Evolutionary conservation across 768 basidiomycete species (phyloP).

Genomic region (Macrolepiota albuminosa): DNA sequence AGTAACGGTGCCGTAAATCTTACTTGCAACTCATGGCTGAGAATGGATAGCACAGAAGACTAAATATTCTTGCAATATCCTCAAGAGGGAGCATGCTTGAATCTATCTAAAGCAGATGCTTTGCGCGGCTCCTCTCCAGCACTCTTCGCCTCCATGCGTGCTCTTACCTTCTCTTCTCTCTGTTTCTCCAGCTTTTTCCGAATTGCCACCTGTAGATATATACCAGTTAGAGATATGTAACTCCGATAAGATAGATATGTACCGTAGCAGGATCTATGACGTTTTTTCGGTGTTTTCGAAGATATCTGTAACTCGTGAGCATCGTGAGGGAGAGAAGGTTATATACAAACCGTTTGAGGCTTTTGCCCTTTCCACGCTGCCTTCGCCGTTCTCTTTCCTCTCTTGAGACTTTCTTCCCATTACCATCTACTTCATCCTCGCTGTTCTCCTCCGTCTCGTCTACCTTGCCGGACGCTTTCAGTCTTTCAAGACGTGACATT

Average conservation of each 20-base stretch:
- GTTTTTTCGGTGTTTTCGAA: constrained; percentile 92
- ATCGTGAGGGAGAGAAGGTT: not conserved
- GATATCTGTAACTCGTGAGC: constrained; percentile 34
- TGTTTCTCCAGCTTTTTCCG: constrained; percentile 64
- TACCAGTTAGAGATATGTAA: not conserved
- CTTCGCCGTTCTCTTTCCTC: constrained; percentile 75
- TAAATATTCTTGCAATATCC: not conserved
- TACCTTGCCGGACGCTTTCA: constrained; percentile 69
- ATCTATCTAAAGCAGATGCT: constrained; percentile 38
- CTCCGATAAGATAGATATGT: constrained; percentile 17
- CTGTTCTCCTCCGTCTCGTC: constrained; percentile 58
- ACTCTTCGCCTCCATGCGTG: constrained; percentile 29
- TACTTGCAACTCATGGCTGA: too few relatives aligned
- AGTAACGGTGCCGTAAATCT: not conserved
- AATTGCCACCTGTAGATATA: constrained; percentile 46
- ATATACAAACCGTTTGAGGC: constrained; percentile 60
- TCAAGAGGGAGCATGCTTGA: constrained; percentile 23
- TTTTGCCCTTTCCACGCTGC: constrained; percentile 87
- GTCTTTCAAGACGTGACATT: constrained; percentile 73
- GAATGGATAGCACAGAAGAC: not conserved
- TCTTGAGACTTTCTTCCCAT: constrained; percentile 30
- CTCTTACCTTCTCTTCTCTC: constrained; percentile 37
- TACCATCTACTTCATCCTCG: constrained; percentile 32
- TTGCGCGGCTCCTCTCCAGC: constrained; percentile 22
- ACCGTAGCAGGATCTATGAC: constrained; percentile 83